Percentiles rank a stretch among this genome's conserved stretches.
Evolutionary conservation across 106 monocot species (phyloP).

Genomic region (Amphibolis antarctica): DNA sequence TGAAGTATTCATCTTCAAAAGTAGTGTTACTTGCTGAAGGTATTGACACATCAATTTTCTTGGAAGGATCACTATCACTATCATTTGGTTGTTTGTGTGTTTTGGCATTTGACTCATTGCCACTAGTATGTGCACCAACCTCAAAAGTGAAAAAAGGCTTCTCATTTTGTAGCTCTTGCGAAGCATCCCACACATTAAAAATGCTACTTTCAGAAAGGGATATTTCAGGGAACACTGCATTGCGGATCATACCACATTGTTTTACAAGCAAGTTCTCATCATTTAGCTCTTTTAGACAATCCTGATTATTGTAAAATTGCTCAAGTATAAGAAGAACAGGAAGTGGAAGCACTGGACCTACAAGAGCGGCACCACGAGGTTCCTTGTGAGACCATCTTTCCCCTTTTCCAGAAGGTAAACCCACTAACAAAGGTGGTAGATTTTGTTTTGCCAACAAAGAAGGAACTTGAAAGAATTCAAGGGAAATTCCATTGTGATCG

Average conservation of each 20-base stretch:
- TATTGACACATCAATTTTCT: no score
- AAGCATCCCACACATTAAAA: slow-evolving; percentile 17
- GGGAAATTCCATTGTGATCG: background rate
- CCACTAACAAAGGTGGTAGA: slow-evolving; percentile 30
- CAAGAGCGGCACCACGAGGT: slow-evolving; percentile 25
- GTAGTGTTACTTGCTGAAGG: background rate
- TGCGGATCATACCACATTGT: slow-evolving; percentile 19
- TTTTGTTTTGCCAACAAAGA: slow-evolving; percentile 18
- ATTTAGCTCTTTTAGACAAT: background rate
- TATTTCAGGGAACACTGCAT: slow-evolving; percentile 30
- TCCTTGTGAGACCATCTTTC: slow-evolving; percentile 14
- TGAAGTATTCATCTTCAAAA: slow-evolving; percentile 33
- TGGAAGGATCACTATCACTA: slow-evolving; percentile 7
- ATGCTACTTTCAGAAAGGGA: slow-evolving; percentile 23
- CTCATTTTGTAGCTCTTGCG: slow-evolving; percentile 20
- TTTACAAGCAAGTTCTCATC: slow-evolving; percentile 16
- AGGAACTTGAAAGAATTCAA: slow-evolving; percentile 44
- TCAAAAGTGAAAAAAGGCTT: slow-evolving; percentile 46
- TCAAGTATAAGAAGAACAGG: slow-evolving; percentile 50
- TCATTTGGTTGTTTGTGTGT: background rate
- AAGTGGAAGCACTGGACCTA: slow-evolving; percentile 73
- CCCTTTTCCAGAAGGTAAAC: slow-evolving; percentile 36
- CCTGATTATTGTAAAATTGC: background rate
- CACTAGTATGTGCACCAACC: background rate
- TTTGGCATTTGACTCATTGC: background rate